Evolutionary conservation across 148 eudicot genomes (phyloP).

Genomic region (Rhododendron molle): DNA sequence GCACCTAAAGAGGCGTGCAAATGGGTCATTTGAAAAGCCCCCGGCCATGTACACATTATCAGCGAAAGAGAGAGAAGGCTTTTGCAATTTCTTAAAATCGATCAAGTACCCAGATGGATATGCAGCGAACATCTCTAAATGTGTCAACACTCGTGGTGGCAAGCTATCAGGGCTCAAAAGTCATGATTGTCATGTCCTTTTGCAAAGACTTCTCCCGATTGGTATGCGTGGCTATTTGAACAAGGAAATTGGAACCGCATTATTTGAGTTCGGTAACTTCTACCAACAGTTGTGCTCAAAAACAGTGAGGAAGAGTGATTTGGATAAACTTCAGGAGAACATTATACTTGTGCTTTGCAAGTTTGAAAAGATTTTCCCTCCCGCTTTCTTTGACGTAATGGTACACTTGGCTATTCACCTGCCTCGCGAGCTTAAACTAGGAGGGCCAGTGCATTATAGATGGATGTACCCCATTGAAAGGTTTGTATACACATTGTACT

Average conservation of each 20-base stretch:
- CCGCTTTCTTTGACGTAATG: slow-evolving; percentile 13
- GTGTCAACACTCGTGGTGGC: not conserved
- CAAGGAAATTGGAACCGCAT: not conserved
- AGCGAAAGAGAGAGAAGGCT: no score
- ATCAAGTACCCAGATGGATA: no score
- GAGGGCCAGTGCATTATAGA: slow-evolving; percentile 4
- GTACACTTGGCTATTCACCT: slow-evolving; percentile 14
- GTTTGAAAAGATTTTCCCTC: not conserved
- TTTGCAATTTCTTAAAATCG: no score
- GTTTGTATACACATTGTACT: not conserved
- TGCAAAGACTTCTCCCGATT: not conserved
- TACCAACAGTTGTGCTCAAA: not conserved
- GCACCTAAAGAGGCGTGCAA: no score
- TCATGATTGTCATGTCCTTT: not conserved
- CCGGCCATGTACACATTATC: no score
- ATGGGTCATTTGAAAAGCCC: no score
- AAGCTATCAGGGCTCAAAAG: not conserved
- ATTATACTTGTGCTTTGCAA: not conserved
- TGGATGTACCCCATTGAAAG: slow-evolving; percentile 13
- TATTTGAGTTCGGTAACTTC: not conserved
- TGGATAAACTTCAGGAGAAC: not conserved
- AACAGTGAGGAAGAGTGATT: not conserved
- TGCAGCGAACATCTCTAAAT: no score
- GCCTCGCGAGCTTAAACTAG: not conserved
- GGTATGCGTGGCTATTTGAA: not conserved